Base-by-base conservation (phyloP, 2,329 filamentous ascomycete genomes). In the Penicillium sp. region DNA sequence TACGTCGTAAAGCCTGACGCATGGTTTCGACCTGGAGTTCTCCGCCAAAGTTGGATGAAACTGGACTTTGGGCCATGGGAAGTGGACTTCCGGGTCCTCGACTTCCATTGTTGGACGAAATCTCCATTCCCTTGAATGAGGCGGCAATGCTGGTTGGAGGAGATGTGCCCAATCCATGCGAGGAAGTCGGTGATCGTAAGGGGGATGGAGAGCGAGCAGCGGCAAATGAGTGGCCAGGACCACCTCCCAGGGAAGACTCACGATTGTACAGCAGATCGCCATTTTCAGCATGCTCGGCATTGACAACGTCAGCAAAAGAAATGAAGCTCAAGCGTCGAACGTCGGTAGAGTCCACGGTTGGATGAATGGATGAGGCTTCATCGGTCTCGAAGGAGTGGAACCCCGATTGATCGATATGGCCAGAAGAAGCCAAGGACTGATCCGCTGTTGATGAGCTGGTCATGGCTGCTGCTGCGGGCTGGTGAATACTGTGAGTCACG, bases 231-330 rank as follows among this genome's bases (percentile, higher is more conserved):
- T 57, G 47, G 7, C 49, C 82, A 6, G 84, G 83, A 18, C 87
- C 71, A 9, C 84, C 85, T 43, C 81, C 79, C 50, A 85, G 83
- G 48, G 87, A 76, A 47, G 83, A 85, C 51, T 91, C 86, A 55
- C 84, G 76, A 57, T 78, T 83, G 40, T 79, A 76, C 34, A 70
- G 65, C 45, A 55, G 51, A 43, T 68, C 67, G 24, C 65, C 67
- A 35, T 66, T 70, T 13, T 75, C 73, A 32, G 75, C 73, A 52
- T 78, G 73, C 49, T 83, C 79, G 28, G 81, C 81, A 65, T 95
- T 89, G 36, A 97, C 89, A 8, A 97, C 89, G 62, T 97, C 91
- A 52, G 91, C 90, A 69, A 97, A 97, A 6, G 90, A 95, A 65
- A 97, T 95, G 72, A 97, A 97, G 66, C 87, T 93, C 53, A 97